Conservation (phyloP, 306 rosid genomes). For the Castanea crenata region DNA sequence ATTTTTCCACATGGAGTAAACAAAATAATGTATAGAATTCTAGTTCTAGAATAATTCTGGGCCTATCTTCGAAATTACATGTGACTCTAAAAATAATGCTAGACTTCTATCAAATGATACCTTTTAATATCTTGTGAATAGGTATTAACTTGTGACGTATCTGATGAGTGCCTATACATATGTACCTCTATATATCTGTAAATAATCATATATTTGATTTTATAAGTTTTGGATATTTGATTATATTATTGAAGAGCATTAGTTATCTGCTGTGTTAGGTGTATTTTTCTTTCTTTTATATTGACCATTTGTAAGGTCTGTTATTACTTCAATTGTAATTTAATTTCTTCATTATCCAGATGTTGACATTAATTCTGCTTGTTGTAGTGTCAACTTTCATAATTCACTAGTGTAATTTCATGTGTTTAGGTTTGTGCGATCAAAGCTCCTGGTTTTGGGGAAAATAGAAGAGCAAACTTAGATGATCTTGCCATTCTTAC, state of each 20-base stretch:
- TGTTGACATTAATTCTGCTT: slow-evolving; percentile 5
- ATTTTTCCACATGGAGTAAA: neutral
- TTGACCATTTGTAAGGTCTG: neutral
- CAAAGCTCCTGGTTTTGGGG: slow-evolving; percentile 99
- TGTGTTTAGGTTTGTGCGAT: slow-evolving; percentile 83
- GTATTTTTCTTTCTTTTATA: neutral
- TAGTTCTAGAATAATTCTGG: neutral
- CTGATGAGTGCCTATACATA: neutral
- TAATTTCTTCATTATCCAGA: neutral
- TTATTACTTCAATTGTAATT: neutral
- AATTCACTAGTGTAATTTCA: slow-evolving; percentile 19
- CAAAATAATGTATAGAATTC: neutral
- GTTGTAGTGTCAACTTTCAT: slow-evolving; percentile 18
- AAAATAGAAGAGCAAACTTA: slow-evolving; percentile 73
- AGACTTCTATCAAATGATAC: neutral
- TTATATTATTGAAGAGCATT: neutral
- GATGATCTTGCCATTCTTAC: slow-evolving; percentile 87
- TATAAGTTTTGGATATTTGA: neutral
- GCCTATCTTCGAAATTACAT: neutral
- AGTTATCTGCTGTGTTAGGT: neutral
- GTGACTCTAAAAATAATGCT: no score
- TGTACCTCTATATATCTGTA: neutral
- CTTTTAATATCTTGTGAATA: neutral
- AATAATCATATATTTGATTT: neutral
- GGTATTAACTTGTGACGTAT: no score